phyloP scores from a whole-genome alignment of 2,329 filamentous ascomycete species.

The Exophiala sp. region DNA sequence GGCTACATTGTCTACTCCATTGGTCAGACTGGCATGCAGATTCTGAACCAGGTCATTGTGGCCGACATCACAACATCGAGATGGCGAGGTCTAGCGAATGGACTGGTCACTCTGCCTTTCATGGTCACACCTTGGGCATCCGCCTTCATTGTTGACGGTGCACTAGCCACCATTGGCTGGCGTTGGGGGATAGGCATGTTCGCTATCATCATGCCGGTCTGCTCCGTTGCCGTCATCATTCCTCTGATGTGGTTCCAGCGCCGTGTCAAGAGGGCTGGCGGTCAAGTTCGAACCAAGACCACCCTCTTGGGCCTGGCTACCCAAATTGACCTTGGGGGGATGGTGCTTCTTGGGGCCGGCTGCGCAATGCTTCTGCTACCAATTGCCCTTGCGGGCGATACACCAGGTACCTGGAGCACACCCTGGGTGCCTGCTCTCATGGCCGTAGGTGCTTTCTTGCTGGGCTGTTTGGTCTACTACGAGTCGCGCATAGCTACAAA shows the following conservation, averaged over 20 bases:
- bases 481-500: constrained; percentile 42
- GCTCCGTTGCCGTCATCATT: constrained; percentile 35
- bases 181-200: constrained; percentile 41
- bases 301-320: constrained; percentile 32
- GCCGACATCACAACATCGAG: constrained; percentile 40
- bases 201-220: constrained; percentile 39
- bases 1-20: constrained; percentile 37
- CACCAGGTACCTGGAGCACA: constrained; percentile 40
- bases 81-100: constrained; percentile 38
- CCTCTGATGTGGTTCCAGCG: constrained; percentile 37
- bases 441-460: constrained; percentile 38
- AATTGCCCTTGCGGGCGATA: constrained; percentile 42
- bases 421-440: constrained; percentile 45
- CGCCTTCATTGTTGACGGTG: constrained; percentile 35
- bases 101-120: constrained; percentile 38
- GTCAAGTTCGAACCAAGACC: constrained; percentile 29
- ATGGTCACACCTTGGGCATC: too few species aligned
- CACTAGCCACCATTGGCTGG: constrained; percentile 37
- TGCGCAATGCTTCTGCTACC: constrained; percentile 47
- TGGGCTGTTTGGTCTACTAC: constrained; percentile 45
- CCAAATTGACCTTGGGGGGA: constrained; percentile 38
- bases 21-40: constrained; percentile 37
- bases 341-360: constrained; percentile 45
- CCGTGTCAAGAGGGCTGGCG: constrained; percentile 32
- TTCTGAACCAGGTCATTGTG: constrained; percentile 43